Conservation (phyloP, 2,329 filamentous ascomycete genomes). For the Conoideocrella luteorostrata region DNA sequence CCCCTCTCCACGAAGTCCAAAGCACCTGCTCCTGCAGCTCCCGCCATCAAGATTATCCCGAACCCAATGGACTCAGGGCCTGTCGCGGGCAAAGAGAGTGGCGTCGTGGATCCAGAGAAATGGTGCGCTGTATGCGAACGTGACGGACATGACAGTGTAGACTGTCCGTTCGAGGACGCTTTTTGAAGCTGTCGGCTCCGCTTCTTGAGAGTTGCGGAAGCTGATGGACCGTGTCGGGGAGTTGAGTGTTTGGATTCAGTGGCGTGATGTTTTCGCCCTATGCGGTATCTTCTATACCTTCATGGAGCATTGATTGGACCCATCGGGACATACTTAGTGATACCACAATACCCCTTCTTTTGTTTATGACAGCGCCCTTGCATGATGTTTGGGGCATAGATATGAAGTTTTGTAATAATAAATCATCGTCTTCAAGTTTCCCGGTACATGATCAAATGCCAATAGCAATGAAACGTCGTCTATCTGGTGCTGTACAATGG, state of each 20-base stretch:
- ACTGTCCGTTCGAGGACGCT: slow-evolving; percentile 85
- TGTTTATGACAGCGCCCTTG: slow-evolving; percentile 12
- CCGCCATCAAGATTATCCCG: slow-evolving; percentile 44
- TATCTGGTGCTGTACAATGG: too few relatives aligned
- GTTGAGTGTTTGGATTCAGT: slow-evolving; percentile 7
- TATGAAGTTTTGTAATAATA: slow-evolving; percentile 15
- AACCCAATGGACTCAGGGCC: slow-evolving; percentile 61
- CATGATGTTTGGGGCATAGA: slow-evolving; percentile 9
- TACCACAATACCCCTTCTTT: slow-evolving; percentile 26
- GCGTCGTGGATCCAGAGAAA: slow-evolving; percentile 73
- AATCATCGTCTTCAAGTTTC: too few relatives aligned
- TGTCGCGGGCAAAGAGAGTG: slow-evolving; percentile 71
- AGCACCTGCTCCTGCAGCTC: slow-evolving; percentile 29
- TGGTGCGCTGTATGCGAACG: slow-evolving; percentile 97
- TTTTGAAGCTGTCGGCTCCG: too few relatives aligned
- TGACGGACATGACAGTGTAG: slow-evolving; percentile 93
- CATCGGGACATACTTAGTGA: slow-evolving; percentile 24
- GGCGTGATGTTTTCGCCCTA: slow-evolving; percentile 14
- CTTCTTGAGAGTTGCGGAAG: too few relatives aligned
- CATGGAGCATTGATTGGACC: slow-evolving; percentile 19
- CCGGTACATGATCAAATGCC: background rate
- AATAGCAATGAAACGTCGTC: too few relatives aligned
- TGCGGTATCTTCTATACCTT: slow-evolving; percentile 13
- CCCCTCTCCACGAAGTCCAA: slow-evolving; percentile 47
- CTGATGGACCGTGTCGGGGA: slow-evolving; percentile 1